These are phyloP conservation scores for Bjerkandera adusta DNA, from an alignment of 1,284 basidiomycete genomes.

Conservation along the genomic window DNA sequence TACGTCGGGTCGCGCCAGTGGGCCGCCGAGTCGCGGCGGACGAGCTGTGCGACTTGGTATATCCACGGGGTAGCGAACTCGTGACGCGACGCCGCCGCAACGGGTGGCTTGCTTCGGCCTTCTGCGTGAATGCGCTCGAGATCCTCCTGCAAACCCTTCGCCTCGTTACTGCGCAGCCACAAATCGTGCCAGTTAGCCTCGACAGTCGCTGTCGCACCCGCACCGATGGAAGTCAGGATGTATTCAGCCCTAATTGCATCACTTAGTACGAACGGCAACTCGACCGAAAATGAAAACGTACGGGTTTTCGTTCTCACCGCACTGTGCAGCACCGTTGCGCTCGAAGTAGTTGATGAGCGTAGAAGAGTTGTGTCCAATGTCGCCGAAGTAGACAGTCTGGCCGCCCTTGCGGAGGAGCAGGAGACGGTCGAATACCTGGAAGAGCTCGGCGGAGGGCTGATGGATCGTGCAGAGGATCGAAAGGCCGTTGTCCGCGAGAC, in stretches of 20 bases:
- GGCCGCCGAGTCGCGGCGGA: constrained; percentile 44
- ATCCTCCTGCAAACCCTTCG: constrained; percentile 23
- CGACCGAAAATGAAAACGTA: constrained; percentile 33
- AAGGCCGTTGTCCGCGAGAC: constrained; percentile 79
- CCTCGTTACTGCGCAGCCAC: constrained; percentile 33
- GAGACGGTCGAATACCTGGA: constrained; percentile 70
- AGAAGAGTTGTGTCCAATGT: constrained; percentile 60
- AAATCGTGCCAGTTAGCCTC: constrained; percentile 33
- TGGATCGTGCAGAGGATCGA: constrained; percentile 72
- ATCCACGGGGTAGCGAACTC: constrained; percentile 51
- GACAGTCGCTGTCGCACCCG: constrained; percentile 42
- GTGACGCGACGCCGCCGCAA: constrained; percentile 28
- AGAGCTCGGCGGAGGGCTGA: constrained; percentile 73
- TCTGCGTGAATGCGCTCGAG: constrained; percentile 32
- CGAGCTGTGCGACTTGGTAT: constrained; percentile 44
- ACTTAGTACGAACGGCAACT: background rate
- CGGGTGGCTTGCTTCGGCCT: constrained; percentile 28
- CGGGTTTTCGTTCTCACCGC: constrained; percentile 41
- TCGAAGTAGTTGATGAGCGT: constrained; percentile 73
- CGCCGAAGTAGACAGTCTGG: constrained; percentile 77
- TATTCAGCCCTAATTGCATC: constrained; percentile 41
- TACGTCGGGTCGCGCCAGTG: constrained; percentile 74
- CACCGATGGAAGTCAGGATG: constrained; percentile 69
- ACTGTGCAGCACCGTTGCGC: constrained; percentile 47
- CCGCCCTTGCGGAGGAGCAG: constrained; percentile 65